These are phyloP conservation scores for Syzygium oleosum DNA, from an alignment of 345 rosid genomes.

Conservation along the genomic window DNA sequence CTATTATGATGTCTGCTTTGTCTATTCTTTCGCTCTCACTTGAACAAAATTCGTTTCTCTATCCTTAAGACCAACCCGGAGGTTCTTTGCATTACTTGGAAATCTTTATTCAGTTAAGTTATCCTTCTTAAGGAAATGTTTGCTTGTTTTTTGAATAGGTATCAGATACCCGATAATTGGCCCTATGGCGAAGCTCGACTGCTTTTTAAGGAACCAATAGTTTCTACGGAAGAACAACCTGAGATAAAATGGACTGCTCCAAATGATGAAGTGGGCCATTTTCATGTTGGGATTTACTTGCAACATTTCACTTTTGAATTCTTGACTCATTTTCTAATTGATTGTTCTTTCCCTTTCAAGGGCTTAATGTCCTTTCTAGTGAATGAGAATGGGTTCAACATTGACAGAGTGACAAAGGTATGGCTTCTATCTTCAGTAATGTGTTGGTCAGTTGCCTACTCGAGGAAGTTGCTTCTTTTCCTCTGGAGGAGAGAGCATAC, in stretches of 20 bases:
- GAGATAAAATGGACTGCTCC: constrained; percentile 79
- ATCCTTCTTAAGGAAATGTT: not conserved
- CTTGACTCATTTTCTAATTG: not conserved
- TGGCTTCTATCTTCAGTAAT: not conserved
- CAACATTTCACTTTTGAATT: not conserved
- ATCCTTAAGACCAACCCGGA: not conserved
- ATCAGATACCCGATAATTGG: constrained; percentile 77
- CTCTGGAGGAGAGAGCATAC: not conserved
- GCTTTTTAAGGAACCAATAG: constrained; percentile 76
- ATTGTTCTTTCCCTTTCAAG: not conserved
- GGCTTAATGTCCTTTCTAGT: constrained; percentile 43
- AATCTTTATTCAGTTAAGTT: not conserved
- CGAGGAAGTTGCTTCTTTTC: not conserved
- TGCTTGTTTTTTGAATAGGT: constrained; percentile 25
- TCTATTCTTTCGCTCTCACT: not conserved
- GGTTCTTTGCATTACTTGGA: not conserved
- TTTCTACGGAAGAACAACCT: constrained; percentile 46
- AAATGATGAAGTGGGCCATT: constrained; percentile 59
- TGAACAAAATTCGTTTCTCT: not conserved
- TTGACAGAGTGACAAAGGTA: constrained; percentile 81
- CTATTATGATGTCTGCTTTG: not conserved
- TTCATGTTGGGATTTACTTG: not conserved
- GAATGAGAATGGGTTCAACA: constrained; percentile 87
- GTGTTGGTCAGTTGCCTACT: not conserved
- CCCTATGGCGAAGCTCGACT: constrained; percentile 67